A percentile compares a stretch with the other conserved stretches of the same genome.
Conservation (phyloP, 352 stramenopile genomes). For the Lagenidium sp. region DNA sequence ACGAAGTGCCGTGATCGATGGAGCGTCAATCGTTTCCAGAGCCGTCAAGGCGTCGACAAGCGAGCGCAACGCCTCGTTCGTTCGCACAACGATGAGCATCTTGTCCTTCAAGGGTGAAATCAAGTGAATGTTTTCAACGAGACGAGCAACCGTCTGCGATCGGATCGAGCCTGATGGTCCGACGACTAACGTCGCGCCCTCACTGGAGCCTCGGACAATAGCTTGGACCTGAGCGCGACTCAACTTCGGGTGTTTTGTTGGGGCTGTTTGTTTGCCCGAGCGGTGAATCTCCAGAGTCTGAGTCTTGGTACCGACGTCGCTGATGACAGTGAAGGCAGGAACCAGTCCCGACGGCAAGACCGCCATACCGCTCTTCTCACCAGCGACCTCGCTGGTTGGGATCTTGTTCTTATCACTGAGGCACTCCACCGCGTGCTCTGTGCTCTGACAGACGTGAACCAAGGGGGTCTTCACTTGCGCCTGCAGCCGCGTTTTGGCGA, state of each 20-base stretch:
- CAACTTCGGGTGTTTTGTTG: slow-evolving; percentile 85
- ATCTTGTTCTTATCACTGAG: slow-evolving; percentile 4
- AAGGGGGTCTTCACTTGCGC: slow-evolving; percentile 27
- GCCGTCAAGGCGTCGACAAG: slow-evolving; percentile 92
- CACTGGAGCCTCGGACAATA: slow-evolving; percentile 89
- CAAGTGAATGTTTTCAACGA: too few species aligned
- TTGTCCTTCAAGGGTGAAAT: too few species aligned
- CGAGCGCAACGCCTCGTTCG: slow-evolving; percentile 93
- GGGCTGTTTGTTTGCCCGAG: slow-evolving; percentile 28
- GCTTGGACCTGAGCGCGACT: too few species aligned
- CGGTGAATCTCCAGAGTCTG: slow-evolving; percentile 17
- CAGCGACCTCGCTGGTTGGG: slow-evolving; percentile 18
- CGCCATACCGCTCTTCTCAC: too few species aligned
- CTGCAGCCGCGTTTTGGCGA: slow-evolving; percentile 32
- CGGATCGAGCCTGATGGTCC: slow-evolving; percentile 93
- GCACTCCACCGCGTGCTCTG: slow-evolving; percentile 32
- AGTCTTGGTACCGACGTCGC: slow-evolving; percentile 20
- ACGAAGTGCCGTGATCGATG: slow-evolving; percentile 91
- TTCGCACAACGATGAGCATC: slow-evolving; percentile 93
- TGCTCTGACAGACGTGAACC: slow-evolving; percentile 32
- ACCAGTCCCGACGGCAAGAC: slow-evolving; percentile 22
- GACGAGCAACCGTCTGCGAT: slow-evolving; percentile 92
- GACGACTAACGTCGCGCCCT: slow-evolving; percentile 92
- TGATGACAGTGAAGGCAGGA: slow-evolving; percentile 44
- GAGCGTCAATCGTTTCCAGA: slow-evolving; percentile 55